Base-by-base conservation (phyloP, 345 rosid genomes). In the Eucalyptus polyanthemos region DNA sequence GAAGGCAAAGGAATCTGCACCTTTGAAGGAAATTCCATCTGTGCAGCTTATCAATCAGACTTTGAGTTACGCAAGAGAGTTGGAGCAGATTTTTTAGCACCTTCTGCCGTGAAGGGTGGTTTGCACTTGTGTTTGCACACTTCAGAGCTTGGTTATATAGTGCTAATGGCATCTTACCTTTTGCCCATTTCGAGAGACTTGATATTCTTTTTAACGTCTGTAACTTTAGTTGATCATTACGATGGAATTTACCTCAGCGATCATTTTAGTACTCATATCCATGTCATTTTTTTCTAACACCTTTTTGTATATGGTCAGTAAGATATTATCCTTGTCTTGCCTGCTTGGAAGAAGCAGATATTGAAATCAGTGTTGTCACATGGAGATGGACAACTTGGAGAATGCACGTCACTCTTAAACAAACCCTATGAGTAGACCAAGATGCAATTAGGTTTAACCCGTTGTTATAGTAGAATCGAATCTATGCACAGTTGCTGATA, bases 1-100 rank as follows among this genome's bases (percentile, higher is more conserved):
- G n/a, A n/a, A 97, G 96, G 98, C 95, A 19, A 98, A 97, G 89
- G 99, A 98, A 86, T 91, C 96, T n/a, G 92, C 95, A 19, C 97
- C 99, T 3, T 96, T 97, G 91, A 97, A 96, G 94, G 99, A 96
- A 92, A 98, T 98, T 80, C 99, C 99, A 9, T 98, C 99, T 34
- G 93, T 97, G 69, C 22, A 17, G 56, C 56, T 17, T 1, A 51
- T 0, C 56, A 51, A 51, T 51, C 22, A 51, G 10, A n/a, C 37
- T 6, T n/a, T 14, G 19, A 14, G 10, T n/a, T 14, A 14, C 1
- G 21, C 76, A 29, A n/a, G 19, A 29, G 21, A 6, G 76, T 34
- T 8, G 21, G 21, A 65, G 37, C 76, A 0, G 19, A 65, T 14
- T 65, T 3, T n/a, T n/a, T 7, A 4, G 76, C 2, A 65, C 37